phyloP scores from a whole-genome alignment of 352 stramenopile genomes.

The Stramenopiles sp. region DNA sequence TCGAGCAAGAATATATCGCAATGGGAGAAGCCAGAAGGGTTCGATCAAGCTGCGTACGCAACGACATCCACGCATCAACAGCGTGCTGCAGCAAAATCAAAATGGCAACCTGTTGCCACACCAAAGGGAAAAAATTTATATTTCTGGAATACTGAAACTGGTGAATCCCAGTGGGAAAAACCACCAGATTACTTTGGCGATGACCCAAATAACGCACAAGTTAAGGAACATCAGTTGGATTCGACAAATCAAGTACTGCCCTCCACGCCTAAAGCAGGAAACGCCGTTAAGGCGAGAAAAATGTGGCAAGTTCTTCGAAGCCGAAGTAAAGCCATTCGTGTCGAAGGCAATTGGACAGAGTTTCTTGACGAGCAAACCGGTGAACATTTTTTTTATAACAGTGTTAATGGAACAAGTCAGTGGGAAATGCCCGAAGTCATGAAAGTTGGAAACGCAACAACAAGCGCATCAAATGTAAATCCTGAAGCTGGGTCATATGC shows the following conservation, averaged over 20 bases:
- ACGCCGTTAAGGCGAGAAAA: slow-evolving; percentile 3
- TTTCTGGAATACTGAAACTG: slow-evolving; percentile 6
- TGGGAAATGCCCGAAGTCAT: not conserved
- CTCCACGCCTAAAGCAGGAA: slow-evolving; percentile 4
- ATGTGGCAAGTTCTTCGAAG: slow-evolving; percentile 9
- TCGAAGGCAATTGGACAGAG: not conserved
- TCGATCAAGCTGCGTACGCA: not conserved
- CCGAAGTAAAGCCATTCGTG: not conserved
- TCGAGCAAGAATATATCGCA: not conserved
- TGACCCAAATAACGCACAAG: not conserved
- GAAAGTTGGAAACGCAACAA: not conserved
- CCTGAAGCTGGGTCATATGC: not conserved
- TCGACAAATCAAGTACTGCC: slow-evolving; percentile 1
- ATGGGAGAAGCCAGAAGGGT: not conserved
- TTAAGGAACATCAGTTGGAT: not conserved
- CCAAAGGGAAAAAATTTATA: slow-evolving; percentile 13
- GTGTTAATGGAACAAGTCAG: not conserved
- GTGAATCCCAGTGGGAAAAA: slow-evolving; percentile 9
- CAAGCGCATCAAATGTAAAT: not conserved
- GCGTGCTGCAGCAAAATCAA: not conserved
- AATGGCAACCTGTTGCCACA: slow-evolving; percentile 10
- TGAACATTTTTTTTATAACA: slow-evolving; percentile 12
- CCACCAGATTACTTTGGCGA: not conserved
- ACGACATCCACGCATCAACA: not conserved
- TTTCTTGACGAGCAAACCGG: slow-evolving; percentile 10